These are phyloP conservation scores for Coprinopsis cinerea DNA, from an alignment of 768 basidiomycete genomes.

Conservation along the genomic window DNA sequence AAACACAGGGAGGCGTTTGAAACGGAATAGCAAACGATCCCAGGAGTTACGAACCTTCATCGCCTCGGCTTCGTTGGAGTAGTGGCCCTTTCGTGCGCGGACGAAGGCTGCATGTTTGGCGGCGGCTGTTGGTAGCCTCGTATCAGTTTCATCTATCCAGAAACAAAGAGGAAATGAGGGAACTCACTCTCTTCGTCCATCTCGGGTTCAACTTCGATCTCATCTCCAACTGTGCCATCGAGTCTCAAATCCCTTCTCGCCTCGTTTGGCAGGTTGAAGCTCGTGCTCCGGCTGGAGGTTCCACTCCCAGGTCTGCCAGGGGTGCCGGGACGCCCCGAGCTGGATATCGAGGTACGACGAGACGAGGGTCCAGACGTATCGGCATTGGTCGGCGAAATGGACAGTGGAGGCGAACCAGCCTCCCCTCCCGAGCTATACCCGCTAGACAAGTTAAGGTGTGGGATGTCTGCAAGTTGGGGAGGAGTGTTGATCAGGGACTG, in stretches of 20 bases:
- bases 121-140: constrained; percentile 43
- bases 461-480: constrained; percentile 62
- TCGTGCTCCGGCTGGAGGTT: constrained; percentile 72
- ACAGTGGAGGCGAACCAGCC: constrained; percentile 26
- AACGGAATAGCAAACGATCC: not conserved
- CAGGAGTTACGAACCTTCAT: constrained; percentile 64
- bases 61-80: constrained; percentile 87
- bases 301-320: constrained; percentile 57
- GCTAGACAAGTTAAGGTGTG: constrained; percentile 59
- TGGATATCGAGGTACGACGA: constrained; percentile 69
- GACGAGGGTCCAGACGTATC: constrained; percentile 65
- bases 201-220: constrained; percentile 71
- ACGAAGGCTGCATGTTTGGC: constrained; percentile 81
- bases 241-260: constrained; percentile 54
- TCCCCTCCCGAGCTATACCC: constrained; percentile 30
- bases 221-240: constrained; percentile 54
- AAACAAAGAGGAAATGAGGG: not conserved
- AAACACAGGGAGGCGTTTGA: constrained; percentile 5
- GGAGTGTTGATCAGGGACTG: not conserved
- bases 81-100: constrained; percentile 75
- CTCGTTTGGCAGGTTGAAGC: constrained; percentile 74
- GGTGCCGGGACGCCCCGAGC: constrained; percentile 41
- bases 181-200: constrained; percentile 84
- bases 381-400: constrained; percentile 54
- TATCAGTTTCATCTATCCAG: not conserved